These are phyloP conservation scores for Rhinocladiella mackenziei DNA, from an alignment of 2,329 filamentous ascomycete genomes.

Conservation along the genomic window DNA sequence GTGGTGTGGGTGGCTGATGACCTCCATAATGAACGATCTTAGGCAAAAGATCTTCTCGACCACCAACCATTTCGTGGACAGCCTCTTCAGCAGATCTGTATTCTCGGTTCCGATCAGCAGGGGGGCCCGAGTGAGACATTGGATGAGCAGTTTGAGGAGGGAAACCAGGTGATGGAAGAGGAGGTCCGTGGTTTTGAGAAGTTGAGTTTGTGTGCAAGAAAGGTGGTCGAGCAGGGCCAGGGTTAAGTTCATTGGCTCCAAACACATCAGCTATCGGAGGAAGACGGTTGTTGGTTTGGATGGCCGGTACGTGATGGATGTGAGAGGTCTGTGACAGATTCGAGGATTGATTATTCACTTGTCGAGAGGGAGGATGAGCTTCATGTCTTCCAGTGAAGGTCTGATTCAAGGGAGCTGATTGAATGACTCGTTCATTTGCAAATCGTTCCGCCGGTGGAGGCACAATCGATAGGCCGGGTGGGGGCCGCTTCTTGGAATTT, in stretches of 20 bases:
- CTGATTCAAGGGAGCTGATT: conserved; percentile 90
- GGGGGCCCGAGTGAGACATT: conserved; percentile 48
- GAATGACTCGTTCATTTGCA: conserved; percentile 88
- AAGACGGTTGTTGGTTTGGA: conserved; percentile 84
- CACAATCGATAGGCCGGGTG: conserved; percentile 89
- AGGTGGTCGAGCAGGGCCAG: conserved; percentile 59
- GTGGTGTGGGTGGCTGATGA: conserved; percentile 87
- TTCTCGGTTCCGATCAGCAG: conserved; percentile 66
- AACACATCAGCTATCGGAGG: conserved; percentile 95
- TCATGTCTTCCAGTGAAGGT: conserved; percentile 90
- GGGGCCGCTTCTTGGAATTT: conserved; percentile 63
- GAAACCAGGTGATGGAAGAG: conserved; percentile 74
- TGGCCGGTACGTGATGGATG: conserved; percentile 83
- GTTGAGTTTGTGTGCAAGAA: conserved; percentile 61
- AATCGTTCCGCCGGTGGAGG: conserved; percentile 89
- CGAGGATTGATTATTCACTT: conserved; percentile 75
- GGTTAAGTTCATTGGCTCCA: conserved; percentile 66
- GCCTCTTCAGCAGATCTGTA: conserved; percentile 96
- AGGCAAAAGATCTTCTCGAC: conserved; percentile 85
- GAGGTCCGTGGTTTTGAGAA: conserved; percentile 34
- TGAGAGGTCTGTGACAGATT: conserved; percentile 80
- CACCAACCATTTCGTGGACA: conserved; percentile 81
- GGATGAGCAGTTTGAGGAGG: conserved; percentile 45
- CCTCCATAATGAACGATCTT: conserved; percentile 94
- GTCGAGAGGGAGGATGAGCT: conserved; percentile 69